Percentiles rank a stretch among this genome's conserved stretches.
phyloP scores from a whole-genome alignment of 1,139 yeast species.

The Pichia cactophila region DNA sequence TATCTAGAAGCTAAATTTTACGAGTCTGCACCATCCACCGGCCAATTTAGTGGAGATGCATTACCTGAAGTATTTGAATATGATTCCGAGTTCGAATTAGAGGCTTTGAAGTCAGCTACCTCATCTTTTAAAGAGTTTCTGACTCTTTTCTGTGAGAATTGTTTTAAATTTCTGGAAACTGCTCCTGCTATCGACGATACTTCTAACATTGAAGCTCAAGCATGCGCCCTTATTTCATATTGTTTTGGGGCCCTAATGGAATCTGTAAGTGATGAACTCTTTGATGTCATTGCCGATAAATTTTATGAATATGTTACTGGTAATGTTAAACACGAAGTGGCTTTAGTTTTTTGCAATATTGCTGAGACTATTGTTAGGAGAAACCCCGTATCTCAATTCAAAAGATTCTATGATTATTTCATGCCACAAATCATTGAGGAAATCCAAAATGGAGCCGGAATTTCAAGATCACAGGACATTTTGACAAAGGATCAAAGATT shows the following conservation, averaged over 20 bases:
- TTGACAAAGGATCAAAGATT: constrained; percentile 73
- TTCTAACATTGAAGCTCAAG: constrained; percentile 42
- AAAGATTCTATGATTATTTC: constrained; percentile 38
- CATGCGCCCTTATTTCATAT: constrained; percentile 54
- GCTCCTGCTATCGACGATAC: constrained; percentile 54
- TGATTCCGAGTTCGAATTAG: constrained; percentile 41
- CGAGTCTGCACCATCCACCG: constrained; percentile 21
- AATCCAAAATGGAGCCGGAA: constrained; percentile 78
- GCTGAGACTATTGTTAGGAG: constrained; percentile 63
- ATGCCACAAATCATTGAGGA: constrained; percentile 56
- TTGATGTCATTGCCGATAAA: constrained; percentile 42
- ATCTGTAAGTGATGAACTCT: constrained; percentile 61
- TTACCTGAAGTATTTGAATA: constrained; percentile 25
- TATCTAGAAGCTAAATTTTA: constrained; percentile 38
- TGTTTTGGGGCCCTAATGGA: constrained; percentile 62
- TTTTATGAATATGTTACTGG: constrained; percentile 51
- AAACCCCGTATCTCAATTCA: constrained; percentile 44
- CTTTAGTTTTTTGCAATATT: constrained; percentile 62
- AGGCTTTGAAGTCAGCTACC: constrained; percentile 68
- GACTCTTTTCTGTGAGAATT: constrained; percentile 47
- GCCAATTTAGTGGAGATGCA: constrained; percentile 15
- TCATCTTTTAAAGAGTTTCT: constrained; percentile 61
- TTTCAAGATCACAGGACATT: constrained; percentile 52
- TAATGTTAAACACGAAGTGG: constrained; percentile 57
- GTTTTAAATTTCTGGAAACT: constrained; percentile 66